phyloP scores from a whole-genome alignment of 2,329 filamentous ascomycete genomes.

The Microcyclospora pomicola region DNA sequence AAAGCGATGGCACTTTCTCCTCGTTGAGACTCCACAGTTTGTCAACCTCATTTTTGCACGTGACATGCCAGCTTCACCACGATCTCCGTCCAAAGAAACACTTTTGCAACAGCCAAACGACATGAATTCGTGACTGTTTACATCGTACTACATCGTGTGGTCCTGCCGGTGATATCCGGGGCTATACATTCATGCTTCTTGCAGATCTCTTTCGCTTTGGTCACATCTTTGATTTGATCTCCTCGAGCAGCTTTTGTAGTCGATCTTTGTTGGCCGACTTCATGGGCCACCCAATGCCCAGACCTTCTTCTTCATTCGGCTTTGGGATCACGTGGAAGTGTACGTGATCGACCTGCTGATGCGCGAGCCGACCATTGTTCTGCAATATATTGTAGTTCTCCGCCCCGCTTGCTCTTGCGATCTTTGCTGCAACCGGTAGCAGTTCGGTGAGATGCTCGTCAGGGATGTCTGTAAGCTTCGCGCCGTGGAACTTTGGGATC shows the following conservation, averaged over 20 bases:
- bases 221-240: conserved; percentile 81
- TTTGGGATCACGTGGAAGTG: conserved; percentile 93
- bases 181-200: too few relatives aligned
- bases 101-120: too few relatives aligned
- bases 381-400: conserved; percentile 86
- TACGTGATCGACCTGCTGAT: conserved; percentile 89
- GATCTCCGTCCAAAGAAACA: too few relatives aligned
- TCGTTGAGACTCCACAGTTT: too few relatives aligned
- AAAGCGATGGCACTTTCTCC: too few relatives aligned
- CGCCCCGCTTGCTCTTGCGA: conserved; percentile 62
- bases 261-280: conserved; percentile 65
- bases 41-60: too few relatives aligned
- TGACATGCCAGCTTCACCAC: too few relatives aligned
- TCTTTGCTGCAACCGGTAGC: conserved; percentile 75
- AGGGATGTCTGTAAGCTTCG: conserved; percentile 81
- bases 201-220: not conserved
- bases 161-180: too few relatives aligned
- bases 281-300: conserved; percentile 68
- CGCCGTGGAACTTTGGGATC: conserved; percentile 89
- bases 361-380: conserved; percentile 85
- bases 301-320: conserved; percentile 67
- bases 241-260: conserved; percentile 64
- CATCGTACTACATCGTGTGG: too few relatives aligned
- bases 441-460: conserved; percentile 77
- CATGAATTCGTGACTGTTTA: too few relatives aligned